Base-by-base conservation (phyloP, 768 basidiomycete species). In the Mycena sanguinolenta region DNA sequence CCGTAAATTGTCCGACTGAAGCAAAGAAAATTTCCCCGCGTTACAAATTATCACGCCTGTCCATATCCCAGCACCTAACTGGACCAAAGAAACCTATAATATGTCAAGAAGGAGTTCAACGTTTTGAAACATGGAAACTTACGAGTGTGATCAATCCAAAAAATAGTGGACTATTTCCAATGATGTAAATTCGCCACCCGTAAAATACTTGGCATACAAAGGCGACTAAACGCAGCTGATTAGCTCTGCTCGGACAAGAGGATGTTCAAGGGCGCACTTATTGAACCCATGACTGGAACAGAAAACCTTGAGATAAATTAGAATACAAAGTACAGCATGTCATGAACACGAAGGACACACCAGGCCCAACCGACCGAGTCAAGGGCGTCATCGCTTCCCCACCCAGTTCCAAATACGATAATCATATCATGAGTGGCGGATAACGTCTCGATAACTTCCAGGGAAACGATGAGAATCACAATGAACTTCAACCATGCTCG, bases 301-400 rank as follows among this genome's bases (percentile, higher is more conserved):
- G n/a, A n/a, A n/a, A n/a, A n/a, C n/a, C n/a, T n/a, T n/a, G n/a
- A n/a, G n/a, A n/a, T n/a, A n/a, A n/a, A n/a, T n/a, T n/a, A n/a
- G n/a, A n/a, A n/a, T n/a, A n/a, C n/a, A n/a, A n/a, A n/a, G n/a
- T n/a, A n/a, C n/a, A n/a, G n/a, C n/a, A n/a, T n/a, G n/a, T n/a
- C n/a, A n/a, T n/a, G n/a, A n/a, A n/a, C n/a, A n/a, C n/a, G n/a
- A 13, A 67, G 67, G 14, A 62, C 46, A 14, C 44, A 55, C 68
- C 68, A 73, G 3, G 65, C 64, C 63, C 63, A 62, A 7, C 72
- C 72, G 13, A 73, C 68, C 2, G 55, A 32, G 28, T 66, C 60
- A 1, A 73, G 55, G 4, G n/a, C 59, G 3, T 70, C 53, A n/a
- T 27, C 23, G 19, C 55, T 49, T 42, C 72, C 72, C 63, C 63